Base-by-base conservation (phyloP, 306 rosid species). In the Rosa rugosa region DNA sequence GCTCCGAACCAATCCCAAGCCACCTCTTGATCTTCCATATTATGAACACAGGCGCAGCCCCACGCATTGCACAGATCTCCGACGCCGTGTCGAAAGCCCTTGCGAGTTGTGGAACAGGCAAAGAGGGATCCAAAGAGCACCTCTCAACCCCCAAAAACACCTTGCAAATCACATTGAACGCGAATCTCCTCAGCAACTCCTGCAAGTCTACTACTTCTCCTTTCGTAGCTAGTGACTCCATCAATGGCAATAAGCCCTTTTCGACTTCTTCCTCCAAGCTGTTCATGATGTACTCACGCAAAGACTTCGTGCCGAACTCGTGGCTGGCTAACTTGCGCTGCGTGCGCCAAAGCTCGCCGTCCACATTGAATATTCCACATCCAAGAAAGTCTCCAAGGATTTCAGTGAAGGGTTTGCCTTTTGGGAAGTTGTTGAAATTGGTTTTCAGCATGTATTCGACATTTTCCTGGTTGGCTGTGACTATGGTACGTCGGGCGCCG, bases 371-470 rank as follows among this genome's bases (percentile, higher is more conserved):
- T 70, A 94, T 94, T 0, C 98, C 98, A 8, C 63, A 77, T 25
- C 98, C 97, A 44, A 94, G 93, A 77, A 94, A 94, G 44, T 92
- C 97, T 0, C 97, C 97, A 0, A 94, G 89, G 34, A 94, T 86
- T 20, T 92, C 93, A 0, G 93, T 90, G 84, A 94, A 94, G 13
- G 97, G 91, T 77, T 89, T 89, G 0, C 98, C 98, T 71, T 94
- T 94, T 6, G 98, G 98, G 82, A 89, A 94, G 85, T 94, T 94
- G 81, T 78, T 80, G 84, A 92, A 92, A 80, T 90, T 90, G 53
- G 97, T 91, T 62, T 91, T 92, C 65, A 94, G 90, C n/a, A 94
- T 86, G 79, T 94, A 89, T 86, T 94, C 97, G 0, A 94, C 92
- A 42, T 90, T 94, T 3, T 76, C 75, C 0, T 90, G 94, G 86